These are phyloP conservation scores for Nannizzia gypsea DNA, from an alignment of 2,329 filamentous ascomycete species.

Conservation along the genomic window DNA sequence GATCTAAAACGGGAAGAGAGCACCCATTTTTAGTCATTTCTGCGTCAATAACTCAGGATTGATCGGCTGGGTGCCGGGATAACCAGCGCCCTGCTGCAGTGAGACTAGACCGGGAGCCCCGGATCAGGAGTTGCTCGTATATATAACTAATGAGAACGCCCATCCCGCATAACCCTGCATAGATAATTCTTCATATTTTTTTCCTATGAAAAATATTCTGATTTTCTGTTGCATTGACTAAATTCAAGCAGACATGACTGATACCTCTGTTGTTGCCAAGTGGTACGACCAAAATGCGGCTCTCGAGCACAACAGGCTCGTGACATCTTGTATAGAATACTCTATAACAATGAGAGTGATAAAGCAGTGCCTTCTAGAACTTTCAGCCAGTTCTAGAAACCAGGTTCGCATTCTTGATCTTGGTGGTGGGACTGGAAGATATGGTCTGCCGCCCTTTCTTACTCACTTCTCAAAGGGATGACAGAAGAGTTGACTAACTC, in stretches of 20 bases:
- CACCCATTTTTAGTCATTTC: background rate
- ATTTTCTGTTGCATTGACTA: background rate
- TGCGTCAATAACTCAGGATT: background rate
- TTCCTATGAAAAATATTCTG: background rate
- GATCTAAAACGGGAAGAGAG: background rate
- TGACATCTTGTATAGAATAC: background rate
- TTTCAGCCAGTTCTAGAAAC: background rate
- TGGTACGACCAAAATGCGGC: background rate
- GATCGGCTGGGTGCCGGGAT: background rate
- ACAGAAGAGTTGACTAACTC: background rate
- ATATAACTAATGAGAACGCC: background rate
- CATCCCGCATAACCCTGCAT: too few species aligned
- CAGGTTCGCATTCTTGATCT: background rate
- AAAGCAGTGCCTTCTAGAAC: background rate
- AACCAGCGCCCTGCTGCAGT: background rate
- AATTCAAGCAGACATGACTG: background rate
- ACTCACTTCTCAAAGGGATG: background rate
- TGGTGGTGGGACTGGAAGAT: background rate
- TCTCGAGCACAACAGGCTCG: background rate
- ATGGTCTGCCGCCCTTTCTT: background rate
- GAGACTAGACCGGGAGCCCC: background rate
- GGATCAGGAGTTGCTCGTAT: background rate
- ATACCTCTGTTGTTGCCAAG: background rate
- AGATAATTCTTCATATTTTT: background rate
- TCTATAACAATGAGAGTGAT: slow-evolving; percentile 2